Base-by-base conservation (phyloP, 352 stramenopile genomes). In the Phytopythium aichiense region DNA sequence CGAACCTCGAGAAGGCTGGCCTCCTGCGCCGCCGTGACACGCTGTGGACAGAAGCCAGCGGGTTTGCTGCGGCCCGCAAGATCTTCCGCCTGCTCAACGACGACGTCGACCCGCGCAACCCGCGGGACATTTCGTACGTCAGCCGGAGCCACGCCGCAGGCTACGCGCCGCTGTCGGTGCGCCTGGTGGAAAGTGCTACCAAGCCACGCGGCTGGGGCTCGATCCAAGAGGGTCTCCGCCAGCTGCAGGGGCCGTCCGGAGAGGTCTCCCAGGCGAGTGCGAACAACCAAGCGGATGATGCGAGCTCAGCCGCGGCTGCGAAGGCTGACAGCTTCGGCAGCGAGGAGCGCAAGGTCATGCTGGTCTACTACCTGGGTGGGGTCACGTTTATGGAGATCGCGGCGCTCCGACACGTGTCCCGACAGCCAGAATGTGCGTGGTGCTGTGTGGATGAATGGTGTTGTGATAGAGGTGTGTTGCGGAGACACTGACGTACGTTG, bases 321-420 rank as follows among this genome's bases (percentile, higher is more conserved):
- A 91, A 89, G 70, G 60, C 92, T 23, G 85, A 94, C 58, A 84
- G 65, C 30, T 88, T 91, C 66, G 84, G 83, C 35, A 79, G 67
- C 35, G 83, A 91, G 52, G 80, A 94, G 60, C 74, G 79, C 58
- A 98, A 98, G 71, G 92, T 98, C 38, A 87, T 99, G 74, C 71
- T 99, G 12, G 91, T 99, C 22, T 97, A 98, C 73, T 99, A 97
- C 73, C 63, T 99, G 18, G 97, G 97, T 45, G 97, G 97, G 31
- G 89, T 99, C 16, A 98, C 95, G 22, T 98, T 92, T 72, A 98
- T 98, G 89, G 97, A 99, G 72, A 97, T 98, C 62, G 95, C 97
- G 20, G 94, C 95, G 20, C 73, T 99, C 43, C 89, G 97, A 31
- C 98, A 98, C 74, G 77, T 99, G 35, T 98, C 91, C 18, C 89